Conservation (phyloP, 2,329 filamentous ascomycete genomes). For the Aaosphaeria pasadenensis region DNA sequence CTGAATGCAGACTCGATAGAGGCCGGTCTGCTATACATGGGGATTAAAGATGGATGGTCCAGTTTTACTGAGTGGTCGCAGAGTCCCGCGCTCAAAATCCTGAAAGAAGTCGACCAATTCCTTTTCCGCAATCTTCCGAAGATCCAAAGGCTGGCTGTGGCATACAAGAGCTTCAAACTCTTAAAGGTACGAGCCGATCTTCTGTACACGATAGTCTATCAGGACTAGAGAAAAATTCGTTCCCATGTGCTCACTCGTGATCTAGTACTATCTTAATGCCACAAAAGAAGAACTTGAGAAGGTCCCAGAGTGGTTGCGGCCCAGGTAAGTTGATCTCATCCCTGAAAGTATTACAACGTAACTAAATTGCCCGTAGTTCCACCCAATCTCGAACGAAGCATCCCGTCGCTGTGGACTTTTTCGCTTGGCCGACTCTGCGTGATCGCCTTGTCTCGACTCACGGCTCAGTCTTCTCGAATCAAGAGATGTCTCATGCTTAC, state of each 20-base stretch:
- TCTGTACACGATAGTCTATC: neutral
- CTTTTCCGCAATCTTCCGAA: constrained; percentile 23
- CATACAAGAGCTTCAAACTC: constrained; percentile 33
- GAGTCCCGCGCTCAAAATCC: constrained; percentile 25
- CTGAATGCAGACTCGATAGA: constrained; percentile 15
- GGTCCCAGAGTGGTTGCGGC: constrained; percentile 27
- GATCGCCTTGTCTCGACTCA: constrained; percentile 24
- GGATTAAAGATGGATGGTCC: constrained; percentile 28
- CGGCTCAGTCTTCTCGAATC: constrained; percentile 16
- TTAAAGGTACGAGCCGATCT: constrained; percentile 18
- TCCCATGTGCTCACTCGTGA: neutral
- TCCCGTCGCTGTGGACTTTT: constrained; percentile 31
- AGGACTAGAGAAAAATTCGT: neutral
- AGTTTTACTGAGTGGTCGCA: constrained; percentile 24
- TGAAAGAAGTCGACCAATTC: constrained; percentile 27
- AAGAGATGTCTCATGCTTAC: constrained; percentile 19
- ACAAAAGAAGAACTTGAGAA: constrained; percentile 21
- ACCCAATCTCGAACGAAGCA: constrained; percentile 22
- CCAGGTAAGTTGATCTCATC: constrained; percentile 10
- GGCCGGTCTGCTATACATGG: constrained; percentile 25
- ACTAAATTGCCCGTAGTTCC: constrained; percentile 7
- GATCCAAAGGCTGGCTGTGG: constrained; percentile 21
- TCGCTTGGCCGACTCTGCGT: constrained; percentile 31
- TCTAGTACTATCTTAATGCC: constrained; percentile 29
- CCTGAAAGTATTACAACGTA: neutral